These are phyloP conservation scores for Coelastrella sp. DNA, from an alignment of 139 green algal species.

Conservation along the genomic window DNA sequence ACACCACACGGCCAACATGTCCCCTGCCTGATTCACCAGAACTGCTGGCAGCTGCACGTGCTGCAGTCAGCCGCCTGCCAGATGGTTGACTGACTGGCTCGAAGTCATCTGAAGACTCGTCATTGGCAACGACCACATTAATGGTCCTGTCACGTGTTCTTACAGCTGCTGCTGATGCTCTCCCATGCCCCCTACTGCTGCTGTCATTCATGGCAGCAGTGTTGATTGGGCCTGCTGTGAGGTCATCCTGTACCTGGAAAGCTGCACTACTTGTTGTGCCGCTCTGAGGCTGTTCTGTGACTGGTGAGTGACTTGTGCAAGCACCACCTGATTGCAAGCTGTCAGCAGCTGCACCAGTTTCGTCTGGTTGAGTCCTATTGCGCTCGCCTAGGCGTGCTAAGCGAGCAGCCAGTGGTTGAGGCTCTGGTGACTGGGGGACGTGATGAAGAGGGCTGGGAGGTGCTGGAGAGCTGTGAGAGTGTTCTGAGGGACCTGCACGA, in stretches of 20 bases:
- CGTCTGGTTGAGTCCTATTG: too few relatives aligned
- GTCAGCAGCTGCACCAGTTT: too few relatives aligned
- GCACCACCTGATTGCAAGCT: too few relatives aligned
- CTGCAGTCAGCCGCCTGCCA: neutral
- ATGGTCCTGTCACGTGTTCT: too few relatives aligned
- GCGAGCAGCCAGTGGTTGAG: slow-evolving; percentile 42
- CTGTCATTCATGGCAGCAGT: slow-evolving; percentile 9
- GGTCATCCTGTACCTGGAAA: too few relatives aligned
- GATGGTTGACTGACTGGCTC: neutral
- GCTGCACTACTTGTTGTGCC: too few relatives aligned
- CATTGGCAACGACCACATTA: neutral
- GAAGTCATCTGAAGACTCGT: neutral
- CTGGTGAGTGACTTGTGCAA: too few relatives aligned
- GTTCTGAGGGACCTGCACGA: slow-evolving; percentile 50
- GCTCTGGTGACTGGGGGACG: slow-evolving; percentile 53
- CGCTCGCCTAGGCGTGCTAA: too few relatives aligned
- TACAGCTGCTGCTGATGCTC: neutral
- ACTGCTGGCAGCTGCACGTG: slow-evolving; percentile 11
- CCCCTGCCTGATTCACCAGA: neutral
- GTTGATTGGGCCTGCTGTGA: slow-evolving; percentile 28
- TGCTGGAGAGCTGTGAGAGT: slow-evolving; percentile 26
- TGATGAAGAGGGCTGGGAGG: slow-evolving; percentile 29
- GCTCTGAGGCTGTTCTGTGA: too few relatives aligned
- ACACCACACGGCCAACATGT: neutral
- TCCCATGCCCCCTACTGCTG: neutral